Percentiles rank a stretch among this genome's conserved stretches.
Evolutionary conservation across 768 basidiomycete species (phyloP).

Genomic region (Pleurotus citrinopileatus): DNA sequence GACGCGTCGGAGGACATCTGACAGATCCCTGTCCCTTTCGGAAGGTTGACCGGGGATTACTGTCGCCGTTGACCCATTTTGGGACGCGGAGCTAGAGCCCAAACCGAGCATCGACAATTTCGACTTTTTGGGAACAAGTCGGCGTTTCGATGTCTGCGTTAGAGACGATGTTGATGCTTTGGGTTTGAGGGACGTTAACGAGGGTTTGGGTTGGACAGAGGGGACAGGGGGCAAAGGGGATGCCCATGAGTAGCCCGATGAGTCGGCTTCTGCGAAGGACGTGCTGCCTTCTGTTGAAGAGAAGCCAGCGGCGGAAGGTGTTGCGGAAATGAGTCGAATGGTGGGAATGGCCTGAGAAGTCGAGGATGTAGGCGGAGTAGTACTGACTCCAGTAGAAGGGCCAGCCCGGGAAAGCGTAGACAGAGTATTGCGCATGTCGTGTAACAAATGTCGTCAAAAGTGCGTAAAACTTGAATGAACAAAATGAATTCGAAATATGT

Average conservation of each 20-base stretch:
- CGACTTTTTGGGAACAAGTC: slow-evolving; percentile 72
- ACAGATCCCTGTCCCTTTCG: slow-evolving; percentile 40
- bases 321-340: slow-evolving; percentile 69
- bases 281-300: slow-evolving; percentile 30
- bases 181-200: slow-evolving; percentile 30
- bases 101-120: slow-evolving; percentile 46
- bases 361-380: slow-evolving; percentile 23
- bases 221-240: slow-evolving; percentile 21
- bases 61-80: background rate
- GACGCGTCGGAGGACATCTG: slow-evolving; percentile 57
- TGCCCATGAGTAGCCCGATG: slow-evolving; percentile 36
- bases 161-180: slow-evolving; percentile 11
- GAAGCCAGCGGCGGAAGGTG: slow-evolving; percentile 50
- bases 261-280: slow-evolving; percentile 22
- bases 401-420: slow-evolving; percentile 7
- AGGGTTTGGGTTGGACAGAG: slow-evolving; percentile 18
- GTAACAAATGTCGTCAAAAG: background rate
- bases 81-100: slow-evolving; percentile 18
- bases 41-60: background rate
- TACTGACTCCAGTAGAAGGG: slow-evolving; percentile 17
- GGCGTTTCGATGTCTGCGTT: slow-evolving; percentile 27
- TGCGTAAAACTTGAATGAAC: slow-evolving; percentile 6
- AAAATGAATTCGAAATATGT: slow-evolving; percentile 5
- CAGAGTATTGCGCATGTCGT: slow-evolving; percentile 16
- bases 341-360: slow-evolving; percentile 42